Percentiles rank a stretch among this genome's conserved stretches.
These are phyloP conservation scores for Suhomyces sp. DNA, from an alignment of 805 yeast genomes.

Conservation along the genomic window DNA sequence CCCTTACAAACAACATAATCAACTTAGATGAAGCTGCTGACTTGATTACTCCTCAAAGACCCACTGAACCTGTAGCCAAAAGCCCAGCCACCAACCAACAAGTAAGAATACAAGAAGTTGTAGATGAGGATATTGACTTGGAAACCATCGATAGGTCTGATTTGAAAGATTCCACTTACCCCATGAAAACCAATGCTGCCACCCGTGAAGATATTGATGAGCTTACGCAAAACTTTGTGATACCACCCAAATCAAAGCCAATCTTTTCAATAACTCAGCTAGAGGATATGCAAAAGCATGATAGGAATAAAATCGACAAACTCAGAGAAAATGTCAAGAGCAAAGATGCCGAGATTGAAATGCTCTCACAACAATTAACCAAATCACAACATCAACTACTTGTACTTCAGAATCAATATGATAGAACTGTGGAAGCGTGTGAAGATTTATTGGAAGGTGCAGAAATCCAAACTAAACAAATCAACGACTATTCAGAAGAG, in stretches of 20 bases:
- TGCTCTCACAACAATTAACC: neutral
- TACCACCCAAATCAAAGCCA: constrained; percentile 34
- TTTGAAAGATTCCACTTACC: constrained; percentile 23
- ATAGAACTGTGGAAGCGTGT: neutral
- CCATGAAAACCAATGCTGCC: constrained; percentile 15
- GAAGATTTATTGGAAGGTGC: neutral
- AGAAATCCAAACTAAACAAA: constrained; percentile 17
- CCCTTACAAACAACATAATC: constrained; percentile 18
- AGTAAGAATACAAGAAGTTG: constrained; percentile 18
- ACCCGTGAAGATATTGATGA: constrained; percentile 14
- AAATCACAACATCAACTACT: neutral
- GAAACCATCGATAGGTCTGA: constrained; percentile 7
- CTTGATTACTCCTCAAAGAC: constrained; percentile 28
- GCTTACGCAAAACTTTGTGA: constrained; percentile 28
- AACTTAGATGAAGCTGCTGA: constrained; percentile 11
- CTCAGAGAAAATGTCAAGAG: constrained; percentile 7
- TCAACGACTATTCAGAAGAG: constrained; percentile 26
- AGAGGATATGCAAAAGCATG: constrained; percentile 22
- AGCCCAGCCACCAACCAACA: constrained; percentile 28
- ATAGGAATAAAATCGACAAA: constrained; percentile 7
- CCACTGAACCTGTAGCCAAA: constrained; percentile 29
- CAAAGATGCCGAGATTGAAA: constrained; percentile 4
- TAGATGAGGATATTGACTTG: constrained; percentile 11
- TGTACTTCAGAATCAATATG: neutral
- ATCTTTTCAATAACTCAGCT: constrained; percentile 28